Conservation (phyloP, 2,329 filamentous ascomycete genomes). For the Penicillium sp. region DNA sequence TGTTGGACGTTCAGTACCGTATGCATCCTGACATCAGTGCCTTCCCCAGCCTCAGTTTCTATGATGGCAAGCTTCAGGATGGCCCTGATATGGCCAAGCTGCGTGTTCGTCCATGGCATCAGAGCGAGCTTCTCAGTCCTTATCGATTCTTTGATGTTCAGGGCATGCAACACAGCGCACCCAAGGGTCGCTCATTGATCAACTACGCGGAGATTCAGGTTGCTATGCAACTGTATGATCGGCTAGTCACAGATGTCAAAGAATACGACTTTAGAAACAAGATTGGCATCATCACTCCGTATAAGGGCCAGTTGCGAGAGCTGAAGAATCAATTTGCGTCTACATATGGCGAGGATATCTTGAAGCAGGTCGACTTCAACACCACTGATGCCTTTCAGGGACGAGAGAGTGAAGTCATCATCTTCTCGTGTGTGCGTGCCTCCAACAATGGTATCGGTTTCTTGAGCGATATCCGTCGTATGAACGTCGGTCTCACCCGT, state of each 20-base stretch:
- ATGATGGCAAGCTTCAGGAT: slow-evolving; percentile 83
- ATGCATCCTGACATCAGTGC: slow-evolving; percentile 97
- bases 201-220: slow-evolving; percentile 86
- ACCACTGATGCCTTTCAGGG: slow-evolving; percentile 98
- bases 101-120: slow-evolving; percentile 82
- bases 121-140: slow-evolving; percentile 77
- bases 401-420: slow-evolving; percentile 95
- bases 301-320: slow-evolving; percentile 87
- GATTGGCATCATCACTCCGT: slow-evolving; percentile 96
- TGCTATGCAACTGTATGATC: slow-evolving; percentile 80
- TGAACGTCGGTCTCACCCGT: slow-evolving; percentile 98
- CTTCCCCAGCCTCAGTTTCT: slow-evolving; percentile 91
- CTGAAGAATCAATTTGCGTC: slow-evolving; percentile 74
- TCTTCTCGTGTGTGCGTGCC: slow-evolving; percentile 96
- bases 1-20: slow-evolving; percentile 97
- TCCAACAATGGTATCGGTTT: slow-evolving; percentile 95
- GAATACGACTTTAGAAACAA: slow-evolving; percentile 74
- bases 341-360: slow-evolving; percentile 74
- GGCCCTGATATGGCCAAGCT: slow-evolving; percentile 79
- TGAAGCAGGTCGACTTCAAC: slow-evolving; percentile 89
- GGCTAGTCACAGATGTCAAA: slow-evolving; percentile 73
- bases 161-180: slow-evolving; percentile 80
- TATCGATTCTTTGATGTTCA: slow-evolving; percentile 98
- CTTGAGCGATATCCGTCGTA: slow-evolving; percentile 95
- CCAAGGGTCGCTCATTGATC: slow-evolving; percentile 83